Percentiles rank a stretch among this genome's conserved stretches.
Conservation (phyloP, 164 flowering plant genomes). For the Chimonanthus salicifolius region DNA sequence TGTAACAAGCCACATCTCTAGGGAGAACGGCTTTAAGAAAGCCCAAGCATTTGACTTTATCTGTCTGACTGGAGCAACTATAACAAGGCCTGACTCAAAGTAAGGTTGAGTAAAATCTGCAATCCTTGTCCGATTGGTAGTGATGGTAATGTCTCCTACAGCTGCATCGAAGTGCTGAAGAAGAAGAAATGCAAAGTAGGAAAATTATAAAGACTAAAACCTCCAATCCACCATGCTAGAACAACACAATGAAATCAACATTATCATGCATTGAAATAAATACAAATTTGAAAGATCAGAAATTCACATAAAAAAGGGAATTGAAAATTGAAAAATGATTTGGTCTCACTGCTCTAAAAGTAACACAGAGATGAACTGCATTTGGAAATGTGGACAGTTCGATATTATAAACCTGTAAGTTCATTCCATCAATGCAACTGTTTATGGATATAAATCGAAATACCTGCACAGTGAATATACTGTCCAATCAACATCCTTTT, state of each 20-base stretch:
- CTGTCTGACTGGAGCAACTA: slow-evolving; percentile 67
- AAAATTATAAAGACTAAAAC: background rate
- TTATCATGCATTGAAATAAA: too few relatives aligned
- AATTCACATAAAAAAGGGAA: too few relatives aligned
- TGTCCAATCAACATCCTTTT: too few relatives aligned
- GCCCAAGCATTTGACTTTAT: slow-evolving; percentile 72
- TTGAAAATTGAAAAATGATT: too few relatives aligned
- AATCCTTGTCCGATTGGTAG: slow-evolving; percentile 68
- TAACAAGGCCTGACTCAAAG: slow-evolving; percentile 78
- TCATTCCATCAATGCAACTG: background rate
- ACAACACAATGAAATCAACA: background rate
- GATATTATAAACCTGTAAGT: background rate
- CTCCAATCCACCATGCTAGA: background rate
- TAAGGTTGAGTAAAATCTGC: slow-evolving; percentile 95
- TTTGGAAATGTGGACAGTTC: background rate
- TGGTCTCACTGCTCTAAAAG: background rate
- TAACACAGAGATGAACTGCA: background rate
- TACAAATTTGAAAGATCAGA: too few relatives aligned
- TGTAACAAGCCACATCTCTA: slow-evolving; percentile 78
- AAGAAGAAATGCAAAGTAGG: slow-evolving; percentile 4
- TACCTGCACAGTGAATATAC: too few relatives aligned
- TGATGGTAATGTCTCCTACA: slow-evolving; percentile 82
- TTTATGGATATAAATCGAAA: background rate
- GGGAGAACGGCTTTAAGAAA: slow-evolving; percentile 75
- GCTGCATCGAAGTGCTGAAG: slow-evolving; percentile 81